Evolutionary conservation across 495 filamentous ascomycete genomes (phyloP).

Genomic region (Podospora sp.): DNA sequence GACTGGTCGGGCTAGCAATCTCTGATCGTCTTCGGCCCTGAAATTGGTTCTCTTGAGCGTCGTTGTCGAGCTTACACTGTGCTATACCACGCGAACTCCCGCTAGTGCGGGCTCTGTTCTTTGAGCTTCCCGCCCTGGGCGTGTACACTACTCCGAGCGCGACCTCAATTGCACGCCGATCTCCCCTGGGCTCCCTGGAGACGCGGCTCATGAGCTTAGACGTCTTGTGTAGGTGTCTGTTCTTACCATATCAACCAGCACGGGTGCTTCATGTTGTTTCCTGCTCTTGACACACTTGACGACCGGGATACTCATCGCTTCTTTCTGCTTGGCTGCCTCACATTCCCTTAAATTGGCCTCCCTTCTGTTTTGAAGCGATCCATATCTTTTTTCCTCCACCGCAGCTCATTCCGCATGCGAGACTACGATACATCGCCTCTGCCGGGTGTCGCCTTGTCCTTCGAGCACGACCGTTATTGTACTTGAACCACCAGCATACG

Average conservation of each 20-base stretch:
- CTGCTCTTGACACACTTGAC: neutral
- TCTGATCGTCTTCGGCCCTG: neutral
- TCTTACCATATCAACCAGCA: slow-evolving; percentile 11
- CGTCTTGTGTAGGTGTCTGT: neutral
- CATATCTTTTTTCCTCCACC: neutral
- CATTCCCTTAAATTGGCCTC: neutral
- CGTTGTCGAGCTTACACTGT: neutral
- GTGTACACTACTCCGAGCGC: neutral
- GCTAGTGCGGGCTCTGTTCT: neutral
- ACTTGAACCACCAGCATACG: too few species aligned
- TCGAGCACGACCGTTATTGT: neutral
- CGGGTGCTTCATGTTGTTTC: neutral
- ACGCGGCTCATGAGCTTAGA: slow-evolving; percentile 1
- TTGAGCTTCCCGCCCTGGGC: neutral
- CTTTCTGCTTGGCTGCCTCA: neutral
- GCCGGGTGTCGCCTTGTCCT: neutral
- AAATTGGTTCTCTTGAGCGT: slow-evolving; percentile 2
- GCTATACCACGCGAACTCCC: neutral
- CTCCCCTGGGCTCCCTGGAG: slow-evolving; percentile 3
- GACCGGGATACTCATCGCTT: neutral
- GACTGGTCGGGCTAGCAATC: slow-evolving; percentile 1
- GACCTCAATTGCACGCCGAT: slow-evolving; percentile 3
- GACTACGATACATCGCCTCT: neutral
- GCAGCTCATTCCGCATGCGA: neutral
- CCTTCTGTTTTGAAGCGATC: neutral